Conservation (phyloP, 106 monocot species). For the Dendrobium nobile region DNA sequence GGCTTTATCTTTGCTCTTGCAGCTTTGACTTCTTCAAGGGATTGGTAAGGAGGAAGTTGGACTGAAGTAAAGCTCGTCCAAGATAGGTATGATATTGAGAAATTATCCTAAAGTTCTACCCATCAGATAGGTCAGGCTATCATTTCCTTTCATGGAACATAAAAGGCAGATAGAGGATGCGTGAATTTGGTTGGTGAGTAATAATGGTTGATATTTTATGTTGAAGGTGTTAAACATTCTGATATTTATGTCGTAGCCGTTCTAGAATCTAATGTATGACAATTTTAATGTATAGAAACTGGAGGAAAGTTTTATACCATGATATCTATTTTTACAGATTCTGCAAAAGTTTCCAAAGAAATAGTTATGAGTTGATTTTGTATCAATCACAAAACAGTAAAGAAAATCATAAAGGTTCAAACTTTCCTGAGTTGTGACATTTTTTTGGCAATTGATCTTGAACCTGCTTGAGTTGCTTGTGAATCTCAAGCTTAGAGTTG, state of each 20-base stretch:
- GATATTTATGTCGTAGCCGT: neutral
- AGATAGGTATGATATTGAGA: neutral
- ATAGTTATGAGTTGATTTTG: too few species aligned
- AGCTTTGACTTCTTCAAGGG: conserved; percentile 15
- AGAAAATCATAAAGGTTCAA: too few species aligned
- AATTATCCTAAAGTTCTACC: neutral
- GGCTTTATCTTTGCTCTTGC: neutral
- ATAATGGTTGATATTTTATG: neutral
- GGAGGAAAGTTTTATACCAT: too few species aligned
- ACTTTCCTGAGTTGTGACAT: too few species aligned
- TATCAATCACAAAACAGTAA: too few species aligned
- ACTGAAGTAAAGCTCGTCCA: neutral
- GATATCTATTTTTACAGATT: too few species aligned
- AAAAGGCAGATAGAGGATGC: neutral
- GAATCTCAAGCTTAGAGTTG: too few species aligned
- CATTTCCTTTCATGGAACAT: neutral
- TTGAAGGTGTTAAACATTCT: neutral
- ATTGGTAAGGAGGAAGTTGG: conserved; percentile 9
- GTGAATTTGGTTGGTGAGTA: neutral
- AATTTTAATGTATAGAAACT: too few species aligned
- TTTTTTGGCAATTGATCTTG: too few species aligned
- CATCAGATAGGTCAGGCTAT: neutral
- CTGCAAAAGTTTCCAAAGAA: too few species aligned
- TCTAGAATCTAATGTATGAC: too few species aligned
- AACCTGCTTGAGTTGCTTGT: too few species aligned